Evolutionary conservation across 2,329 filamentous ascomycete genomes (phyloP).

Genomic region (Microsporum ferrugineum): DNA sequence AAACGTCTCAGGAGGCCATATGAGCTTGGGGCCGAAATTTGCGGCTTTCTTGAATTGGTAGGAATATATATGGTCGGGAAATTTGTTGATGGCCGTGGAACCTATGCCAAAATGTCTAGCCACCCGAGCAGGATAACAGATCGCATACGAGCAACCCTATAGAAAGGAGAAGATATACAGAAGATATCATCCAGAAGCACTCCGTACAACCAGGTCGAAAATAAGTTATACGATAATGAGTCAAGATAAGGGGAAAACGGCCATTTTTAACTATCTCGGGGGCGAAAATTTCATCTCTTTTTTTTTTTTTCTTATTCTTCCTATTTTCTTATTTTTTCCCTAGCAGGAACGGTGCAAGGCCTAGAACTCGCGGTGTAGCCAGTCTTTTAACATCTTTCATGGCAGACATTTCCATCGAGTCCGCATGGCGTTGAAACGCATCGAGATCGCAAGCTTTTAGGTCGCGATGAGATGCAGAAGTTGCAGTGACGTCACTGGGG

Average conservation of each 20-base stretch:
- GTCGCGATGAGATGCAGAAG: neutral
- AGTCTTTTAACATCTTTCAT: neutral
- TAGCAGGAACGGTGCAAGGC: neutral
- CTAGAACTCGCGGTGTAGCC: conserved; percentile 1
- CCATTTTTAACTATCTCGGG: neutral
- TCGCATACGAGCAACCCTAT: neutral
- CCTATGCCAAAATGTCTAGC: neutral
- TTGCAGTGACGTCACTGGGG: neutral
- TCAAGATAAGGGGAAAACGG: neutral
- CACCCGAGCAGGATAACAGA: neutral
- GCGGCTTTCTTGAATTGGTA: neutral
- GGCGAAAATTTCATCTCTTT: neutral
- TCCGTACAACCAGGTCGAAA: neutral
- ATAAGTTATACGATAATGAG: neutral
- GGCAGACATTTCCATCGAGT: neutral
- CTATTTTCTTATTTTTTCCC: neutral
- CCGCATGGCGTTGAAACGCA: neutral
- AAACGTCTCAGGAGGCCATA: neutral
- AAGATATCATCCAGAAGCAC: neutral
- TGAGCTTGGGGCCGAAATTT: neutral
- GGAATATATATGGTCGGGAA: neutral
- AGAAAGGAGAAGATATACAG: neutral
- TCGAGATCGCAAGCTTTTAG: neutral
- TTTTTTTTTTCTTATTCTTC: neutral
- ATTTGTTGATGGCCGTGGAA: neutral